These are phyloP conservation scores for Aureoboletus auriporus DNA, from an alignment of 768 basidiomycete genomes.

Conservation along the genomic window DNA sequence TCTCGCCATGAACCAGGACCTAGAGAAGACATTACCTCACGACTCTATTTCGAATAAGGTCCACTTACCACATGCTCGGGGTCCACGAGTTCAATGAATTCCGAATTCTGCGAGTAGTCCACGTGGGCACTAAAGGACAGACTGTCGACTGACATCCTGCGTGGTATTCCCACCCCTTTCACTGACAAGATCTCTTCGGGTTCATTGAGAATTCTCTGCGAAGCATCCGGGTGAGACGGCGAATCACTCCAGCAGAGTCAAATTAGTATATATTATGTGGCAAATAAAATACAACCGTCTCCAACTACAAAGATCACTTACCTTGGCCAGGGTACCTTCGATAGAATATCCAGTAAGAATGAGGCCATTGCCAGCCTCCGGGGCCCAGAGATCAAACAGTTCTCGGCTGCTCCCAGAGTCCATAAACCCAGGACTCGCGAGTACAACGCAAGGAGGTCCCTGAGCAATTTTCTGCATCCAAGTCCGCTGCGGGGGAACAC, in stretches of 20 bases:
- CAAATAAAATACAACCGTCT: conserved; percentile 15
- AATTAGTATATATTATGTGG: conserved; percentile 5
- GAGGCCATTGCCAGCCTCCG: conserved; percentile 89
- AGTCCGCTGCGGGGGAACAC: conserved; percentile 66
- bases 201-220: conserved; percentile 86
- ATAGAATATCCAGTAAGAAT: conserved; percentile 96
- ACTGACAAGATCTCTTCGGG: conserved; percentile 80
- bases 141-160: conserved; percentile 87
- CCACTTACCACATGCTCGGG: conserved; percentile 80
- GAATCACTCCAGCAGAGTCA: conserved; percentile 4
- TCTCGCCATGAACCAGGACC: conserved; percentile 94
- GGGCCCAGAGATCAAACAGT: conserved; percentile 91
- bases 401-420: conserved; percentile 86
- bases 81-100: conserved; percentile 90
- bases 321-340: conserved; percentile 93
- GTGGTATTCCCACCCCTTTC: conserved; percentile 74
- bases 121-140: conserved; percentile 97
- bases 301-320: conserved; percentile 48
- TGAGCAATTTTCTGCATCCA: conserved; percentile 90
- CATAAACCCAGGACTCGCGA: conserved; percentile 94
- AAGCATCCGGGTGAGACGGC: conserved; percentile 2
- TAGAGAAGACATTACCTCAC: conserved; percentile 23
- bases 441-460: conserved; percentile 90
- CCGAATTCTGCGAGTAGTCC: conserved; percentile 92
- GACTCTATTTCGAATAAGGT: background rate